Base-by-base conservation (phyloP, 768 basidiomycete genomes). In the Boletus rubescentipes region DNA sequence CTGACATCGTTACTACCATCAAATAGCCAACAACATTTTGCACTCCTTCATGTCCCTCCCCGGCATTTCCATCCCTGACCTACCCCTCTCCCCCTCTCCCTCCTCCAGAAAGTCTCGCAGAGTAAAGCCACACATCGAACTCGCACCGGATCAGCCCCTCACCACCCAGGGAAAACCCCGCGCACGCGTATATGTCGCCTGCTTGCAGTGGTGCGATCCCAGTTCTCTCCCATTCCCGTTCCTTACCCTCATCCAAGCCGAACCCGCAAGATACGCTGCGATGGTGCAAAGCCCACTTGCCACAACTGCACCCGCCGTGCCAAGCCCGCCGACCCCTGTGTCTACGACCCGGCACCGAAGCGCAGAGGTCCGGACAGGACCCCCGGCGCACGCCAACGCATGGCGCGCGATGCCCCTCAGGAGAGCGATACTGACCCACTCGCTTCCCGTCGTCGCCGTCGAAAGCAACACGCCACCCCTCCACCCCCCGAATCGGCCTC, bases 121-220 rank as follows among this genome's bases (percentile, higher is more conserved):
- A 44, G 77, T 79, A 62, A 83, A 84, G 59, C 77, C 79, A 29
- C 81, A 69, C 39, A 86, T 91, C 46, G 83, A 82, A 42, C 80
- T 91, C 32, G 84, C 88, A 2, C 77, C 85, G 4, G 85, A 87
- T 63, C 89, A 91, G 61, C 89, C 89, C 3, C 82, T 86, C 40
- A 91, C 89, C 0, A 87, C 87, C 0, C 87, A 91, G 66, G 89
- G 89, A n/a, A 89, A 81, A 60, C 84, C 81, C 20, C 79, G 89
- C 18, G 79, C 82, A 18, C 79, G 89, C 32, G 89, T 91, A 21
- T 92, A 83, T 58, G 85, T 91, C 36, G 90, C 89, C 21, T 92
- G 89, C 67, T 26, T 86, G 16, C 88, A 89, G 69, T 91, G 89
- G 89, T 88, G 58, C 30, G 77, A 68, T 35, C 20, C 12, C 29